Percentiles rank a stretch among this genome's conserved stretches.
Conservation (phyloP, 352 stramenopile genomes). For the Phytopythium mirpurense region DNA sequence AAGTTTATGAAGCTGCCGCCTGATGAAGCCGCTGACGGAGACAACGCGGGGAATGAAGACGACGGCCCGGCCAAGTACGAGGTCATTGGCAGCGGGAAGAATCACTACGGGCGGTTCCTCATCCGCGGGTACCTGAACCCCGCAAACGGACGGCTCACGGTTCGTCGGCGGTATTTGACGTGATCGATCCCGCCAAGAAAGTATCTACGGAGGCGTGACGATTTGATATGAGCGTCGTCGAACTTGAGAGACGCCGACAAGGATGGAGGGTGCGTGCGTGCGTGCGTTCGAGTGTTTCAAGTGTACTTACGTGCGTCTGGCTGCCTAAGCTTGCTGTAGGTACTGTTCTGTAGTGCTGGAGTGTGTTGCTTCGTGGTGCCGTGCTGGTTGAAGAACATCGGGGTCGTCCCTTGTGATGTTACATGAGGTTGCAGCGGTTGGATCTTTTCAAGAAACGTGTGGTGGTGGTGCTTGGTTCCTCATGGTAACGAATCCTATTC, state of each 20-base stretch:
- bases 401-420: too few relatives aligned
- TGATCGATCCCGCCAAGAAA: conserved; percentile 2
- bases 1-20: conserved; percentile 47
- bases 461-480: too few relatives aligned
- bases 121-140: conserved; percentile 59
- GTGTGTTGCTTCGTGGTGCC: too few relatives aligned
- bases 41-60: conserved; percentile 18
- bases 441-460: too few relatives aligned
- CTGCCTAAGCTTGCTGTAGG: too few relatives aligned
- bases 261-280: too few relatives aligned
- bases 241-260: neutral
- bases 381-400: too few relatives aligned
- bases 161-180: conserved; percentile 61
- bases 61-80: conserved; percentile 27
- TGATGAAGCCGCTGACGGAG: conserved; percentile 9
- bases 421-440: too few relatives aligned
- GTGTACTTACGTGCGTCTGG: too few relatives aligned
- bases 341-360: too few relatives aligned
- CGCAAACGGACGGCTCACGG: conserved; percentile 31
- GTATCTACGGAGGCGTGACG: too few relatives aligned
- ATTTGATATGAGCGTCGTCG: neutral
- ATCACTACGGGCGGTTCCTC: conserved; percentile 61
- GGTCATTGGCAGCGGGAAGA: conserved; percentile 64
- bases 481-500: too few relatives aligned
- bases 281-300: neutral